A percentile compares a stretch with the other conserved stretches of the same genome.
These are phyloP conservation scores for Martensiomyces pterosporus DNA, from an alignment of 192 early-diverging fungal species.

Conservation along the genomic window DNA sequence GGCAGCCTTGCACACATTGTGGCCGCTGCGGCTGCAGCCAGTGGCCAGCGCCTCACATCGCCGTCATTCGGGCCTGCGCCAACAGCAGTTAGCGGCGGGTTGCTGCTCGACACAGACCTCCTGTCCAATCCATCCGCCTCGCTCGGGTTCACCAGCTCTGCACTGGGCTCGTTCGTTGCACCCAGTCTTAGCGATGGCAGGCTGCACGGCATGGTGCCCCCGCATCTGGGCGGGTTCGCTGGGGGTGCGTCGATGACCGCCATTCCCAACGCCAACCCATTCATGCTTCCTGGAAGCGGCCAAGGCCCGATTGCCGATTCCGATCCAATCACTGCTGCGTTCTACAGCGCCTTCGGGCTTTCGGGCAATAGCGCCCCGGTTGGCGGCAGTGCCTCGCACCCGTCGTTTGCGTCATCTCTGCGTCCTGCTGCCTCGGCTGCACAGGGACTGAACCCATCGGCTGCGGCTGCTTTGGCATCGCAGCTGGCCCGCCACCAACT, in stretches of 20 bases:
- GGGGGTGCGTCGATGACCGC: conserved; percentile 17
- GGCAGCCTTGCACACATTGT: too few relatives aligned
- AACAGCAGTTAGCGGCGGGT: conserved; percentile 25
- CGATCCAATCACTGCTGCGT: conserved; percentile 42
- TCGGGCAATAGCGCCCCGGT: background rate
- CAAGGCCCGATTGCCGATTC: conserved; percentile 29
- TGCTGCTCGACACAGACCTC: conserved; percentile 31
- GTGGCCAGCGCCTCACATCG: too few relatives aligned
- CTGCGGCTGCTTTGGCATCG: conserved; percentile 22
- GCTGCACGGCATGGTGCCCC: conserved; percentile 4
- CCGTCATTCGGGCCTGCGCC: conserved; percentile 3
- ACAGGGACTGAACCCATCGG: conserved; percentile 18
- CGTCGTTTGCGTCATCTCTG: conserved; percentile 8
- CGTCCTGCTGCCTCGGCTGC: background rate
- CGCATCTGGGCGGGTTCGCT: background rate
- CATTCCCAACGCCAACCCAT: conserved; percentile 40
- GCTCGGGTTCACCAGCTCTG: conserved; percentile 19
- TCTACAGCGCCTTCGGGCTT: conserved; percentile 47
- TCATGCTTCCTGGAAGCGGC: conserved; percentile 48
- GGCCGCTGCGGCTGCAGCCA: conserved; percentile 3
- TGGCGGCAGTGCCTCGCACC: background rate
- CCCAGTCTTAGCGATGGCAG: conserved; percentile 12
- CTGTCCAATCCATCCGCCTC: conserved; percentile 15
- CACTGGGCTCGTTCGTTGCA: conserved; percentile 22
- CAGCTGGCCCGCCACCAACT: conserved; percentile 35